These are phyloP conservation scores for Chaetomium globosum DNA, from an alignment of 2,329 filamentous ascomycete species.

Conservation along the genomic window DNA sequence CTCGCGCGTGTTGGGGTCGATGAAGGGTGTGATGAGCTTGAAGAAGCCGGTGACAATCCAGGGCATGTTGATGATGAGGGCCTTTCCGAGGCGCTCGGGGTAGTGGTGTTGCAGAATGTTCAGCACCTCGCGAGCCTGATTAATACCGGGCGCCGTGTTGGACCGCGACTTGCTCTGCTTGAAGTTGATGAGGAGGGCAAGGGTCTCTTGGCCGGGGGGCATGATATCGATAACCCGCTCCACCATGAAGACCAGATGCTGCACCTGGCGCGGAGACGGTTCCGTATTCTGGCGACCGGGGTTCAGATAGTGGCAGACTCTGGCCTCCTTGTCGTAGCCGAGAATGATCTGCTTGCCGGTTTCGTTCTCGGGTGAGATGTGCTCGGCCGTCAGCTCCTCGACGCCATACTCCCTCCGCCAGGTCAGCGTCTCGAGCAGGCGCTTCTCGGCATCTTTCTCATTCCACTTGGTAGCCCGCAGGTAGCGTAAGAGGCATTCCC, in stretches of 20 bases:
- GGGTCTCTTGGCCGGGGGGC: constrained; percentile 80
- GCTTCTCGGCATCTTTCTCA: constrained; percentile 71
- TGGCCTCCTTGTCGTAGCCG: constrained; percentile 80
- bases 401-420: constrained; percentile 93
- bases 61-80: constrained; percentile 87
- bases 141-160: constrained; percentile 72
- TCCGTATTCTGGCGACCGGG: constrained; percentile 93
- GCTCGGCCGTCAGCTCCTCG: constrained; percentile 75
- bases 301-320: constrained; percentile 90
- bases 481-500: constrained; percentile 89
- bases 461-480: constrained; percentile 93
- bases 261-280: constrained; percentile 78
- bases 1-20: constrained; percentile 88
- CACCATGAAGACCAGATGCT: constrained; percentile 95
- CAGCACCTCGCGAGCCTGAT: constrained; percentile 79
- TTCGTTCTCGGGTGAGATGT: constrained; percentile 91
- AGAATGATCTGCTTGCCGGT: constrained; percentile 92
- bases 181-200: constrained; percentile 90
- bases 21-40: constrained; percentile 93
- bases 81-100: constrained; percentile 85
- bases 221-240: constrained; percentile 87
- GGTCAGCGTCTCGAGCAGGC: constrained; percentile 76
- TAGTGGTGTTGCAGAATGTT: constrained; percentile 94
- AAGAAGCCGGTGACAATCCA: constrained; percentile 94
- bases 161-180: constrained; percentile 74